These are phyloP conservation scores for Solanum stenotomum DNA, from an alignment of 257 asterid genomes.

Conservation along the genomic window DNA sequence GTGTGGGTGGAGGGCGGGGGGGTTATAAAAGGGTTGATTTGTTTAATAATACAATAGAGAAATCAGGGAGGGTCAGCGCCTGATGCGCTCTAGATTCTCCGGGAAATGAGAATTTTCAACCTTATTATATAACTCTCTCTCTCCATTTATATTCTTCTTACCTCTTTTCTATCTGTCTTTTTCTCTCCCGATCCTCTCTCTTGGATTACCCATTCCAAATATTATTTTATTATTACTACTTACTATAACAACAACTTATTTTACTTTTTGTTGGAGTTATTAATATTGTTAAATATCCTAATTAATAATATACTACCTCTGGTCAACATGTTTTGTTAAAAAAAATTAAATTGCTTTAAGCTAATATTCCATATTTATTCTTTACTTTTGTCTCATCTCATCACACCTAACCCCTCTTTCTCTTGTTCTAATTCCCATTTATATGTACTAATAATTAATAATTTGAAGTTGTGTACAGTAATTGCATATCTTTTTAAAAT, in stretches of 20 bases:
- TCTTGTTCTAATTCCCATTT: not conserved
- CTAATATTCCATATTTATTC: slow-evolving; percentile 30
- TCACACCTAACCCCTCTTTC: not conserved
- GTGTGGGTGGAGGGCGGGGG: not conserved
- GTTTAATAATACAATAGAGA: slow-evolving; percentile 22
- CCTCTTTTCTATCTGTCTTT: not conserved
- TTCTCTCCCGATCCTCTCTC: slow-evolving; percentile 11
- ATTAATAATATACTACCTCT: not conserved
- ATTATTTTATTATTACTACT: not conserved
- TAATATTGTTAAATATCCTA: slow-evolving; percentile 11
- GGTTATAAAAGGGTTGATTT: not conserved
- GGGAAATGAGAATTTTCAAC: slow-evolving; percentile 45
- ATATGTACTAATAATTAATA: not conserved
- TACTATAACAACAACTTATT: not conserved
- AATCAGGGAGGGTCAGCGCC: slow-evolving; percentile 74
- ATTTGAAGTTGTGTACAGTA: not conserved
- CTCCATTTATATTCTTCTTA: slow-evolving; percentile 9
- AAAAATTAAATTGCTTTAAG: slow-evolving; percentile 9
- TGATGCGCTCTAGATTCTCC: slow-evolving; percentile 93
- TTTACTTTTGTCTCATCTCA: slow-evolving; percentile 32
- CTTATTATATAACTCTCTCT: slow-evolving; percentile 26
- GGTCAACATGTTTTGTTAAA: slow-evolving; percentile 18
- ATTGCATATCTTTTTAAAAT: not conserved
- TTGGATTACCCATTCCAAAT: slow-evolving; percentile 10
- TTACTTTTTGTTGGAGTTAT: not conserved